A percentile compares a stretch with the other conserved stretches of the same genome.
phyloP scores from a whole-genome alignment of 1,284 basidiomycete genomes.

The Cutaneotrichosporon sp. region DNA sequence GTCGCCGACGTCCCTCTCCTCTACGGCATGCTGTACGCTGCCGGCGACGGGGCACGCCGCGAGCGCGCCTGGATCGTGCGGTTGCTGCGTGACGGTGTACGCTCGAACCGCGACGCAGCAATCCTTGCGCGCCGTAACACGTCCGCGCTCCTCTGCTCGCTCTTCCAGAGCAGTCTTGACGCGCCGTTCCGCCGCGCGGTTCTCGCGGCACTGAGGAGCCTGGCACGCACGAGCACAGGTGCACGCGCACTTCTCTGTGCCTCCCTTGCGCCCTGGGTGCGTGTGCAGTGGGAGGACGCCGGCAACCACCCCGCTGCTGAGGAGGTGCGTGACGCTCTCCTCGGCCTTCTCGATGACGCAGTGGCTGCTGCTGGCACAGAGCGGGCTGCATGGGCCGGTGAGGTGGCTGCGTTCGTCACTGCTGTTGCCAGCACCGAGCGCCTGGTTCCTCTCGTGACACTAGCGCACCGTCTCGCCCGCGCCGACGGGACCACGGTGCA shows the following conservation, averaged over 20 bases:
- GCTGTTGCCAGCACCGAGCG: not conserved
- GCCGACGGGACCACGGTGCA: conserved; percentile 1
- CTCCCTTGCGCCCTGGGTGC: conserved; percentile 72
- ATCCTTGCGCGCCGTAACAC: conserved; percentile 77
- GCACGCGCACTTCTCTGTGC: conserved; percentile 67
- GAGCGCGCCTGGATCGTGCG: conserved; percentile 85
- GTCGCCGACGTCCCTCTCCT: conserved; percentile 76
- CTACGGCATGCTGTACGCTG: conserved; percentile 74
- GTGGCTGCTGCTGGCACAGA: conserved; percentile 20
- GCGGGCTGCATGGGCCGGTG: conserved; percentile 15
- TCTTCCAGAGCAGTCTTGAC: conserved; percentile 68
- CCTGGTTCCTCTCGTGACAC: conserved; percentile 9
- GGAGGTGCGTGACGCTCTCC: conserved; percentile 20
- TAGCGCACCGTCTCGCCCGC: conserved; percentile 8
- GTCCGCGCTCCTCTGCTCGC: conserved; percentile 78
- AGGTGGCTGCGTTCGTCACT: conserved; percentile 9
- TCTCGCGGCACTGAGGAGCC: conserved; percentile 64
- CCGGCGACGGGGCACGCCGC: conserved; percentile 72
- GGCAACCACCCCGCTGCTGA: conserved; percentile 18
- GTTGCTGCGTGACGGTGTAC: conserved; percentile 77
- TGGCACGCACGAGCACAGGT: conserved; percentile 67
- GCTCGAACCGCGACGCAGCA: conserved; percentile 69
- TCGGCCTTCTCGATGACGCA: conserved; percentile 21
- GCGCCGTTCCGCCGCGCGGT: conserved; percentile 55
- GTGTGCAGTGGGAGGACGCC: conserved; percentile 61